Evolutionary conservation across 768 basidiomycete species (phyloP).

Genomic region (Xanthoconium purpureum): DNA sequence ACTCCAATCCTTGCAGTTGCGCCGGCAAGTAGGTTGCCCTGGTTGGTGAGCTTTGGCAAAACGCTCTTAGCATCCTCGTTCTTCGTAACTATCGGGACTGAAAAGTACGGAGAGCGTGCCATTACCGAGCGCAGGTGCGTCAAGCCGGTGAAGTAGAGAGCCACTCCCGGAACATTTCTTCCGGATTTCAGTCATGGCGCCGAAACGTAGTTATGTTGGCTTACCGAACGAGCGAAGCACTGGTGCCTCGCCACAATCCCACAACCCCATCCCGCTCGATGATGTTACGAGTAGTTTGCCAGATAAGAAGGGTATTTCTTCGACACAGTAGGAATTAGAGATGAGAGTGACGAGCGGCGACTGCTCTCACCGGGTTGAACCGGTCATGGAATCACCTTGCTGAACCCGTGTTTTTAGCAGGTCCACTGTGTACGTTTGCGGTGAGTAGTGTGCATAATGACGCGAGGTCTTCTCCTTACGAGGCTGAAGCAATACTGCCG

Average conservation of each 20-base stretch:
- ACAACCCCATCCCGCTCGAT: conserved; percentile 56
- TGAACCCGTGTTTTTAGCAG: conserved; percentile 90
- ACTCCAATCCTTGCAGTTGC: conserved; percentile 77
- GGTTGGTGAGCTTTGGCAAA: conserved; percentile 65
- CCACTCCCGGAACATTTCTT: conserved; percentile 92
- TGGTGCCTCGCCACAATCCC: conserved; percentile 89
- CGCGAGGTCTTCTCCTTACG: conserved; percentile 41
- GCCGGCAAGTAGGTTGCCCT: conserved; percentile 85
- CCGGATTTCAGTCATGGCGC: neutral
- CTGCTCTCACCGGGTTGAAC: conserved; percentile 34
- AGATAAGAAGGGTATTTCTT: conserved; percentile 42
- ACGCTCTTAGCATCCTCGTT: conserved; percentile 42
- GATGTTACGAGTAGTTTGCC: conserved; percentile 54
- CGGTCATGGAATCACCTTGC: conserved; percentile 59
- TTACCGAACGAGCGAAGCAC: conserved; percentile 72
- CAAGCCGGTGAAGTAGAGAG: conserved; percentile 85
- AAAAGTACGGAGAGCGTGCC: conserved; percentile 71
- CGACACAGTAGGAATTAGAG: neutral
- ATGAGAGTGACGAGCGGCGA: neutral
- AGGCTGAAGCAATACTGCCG: conserved; percentile 73
- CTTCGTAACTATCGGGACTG: conserved; percentile 26
- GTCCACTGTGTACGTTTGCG: conserved; percentile 54
- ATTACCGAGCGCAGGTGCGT: conserved; percentile 78
- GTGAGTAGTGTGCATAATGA: neutral
- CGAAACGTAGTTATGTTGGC: conserved; percentile 2